phyloP scores from a whole-genome alignment of 2,329 filamentous ascomycete species.

The Nothophaeocryptopus gaeumannii region DNA sequence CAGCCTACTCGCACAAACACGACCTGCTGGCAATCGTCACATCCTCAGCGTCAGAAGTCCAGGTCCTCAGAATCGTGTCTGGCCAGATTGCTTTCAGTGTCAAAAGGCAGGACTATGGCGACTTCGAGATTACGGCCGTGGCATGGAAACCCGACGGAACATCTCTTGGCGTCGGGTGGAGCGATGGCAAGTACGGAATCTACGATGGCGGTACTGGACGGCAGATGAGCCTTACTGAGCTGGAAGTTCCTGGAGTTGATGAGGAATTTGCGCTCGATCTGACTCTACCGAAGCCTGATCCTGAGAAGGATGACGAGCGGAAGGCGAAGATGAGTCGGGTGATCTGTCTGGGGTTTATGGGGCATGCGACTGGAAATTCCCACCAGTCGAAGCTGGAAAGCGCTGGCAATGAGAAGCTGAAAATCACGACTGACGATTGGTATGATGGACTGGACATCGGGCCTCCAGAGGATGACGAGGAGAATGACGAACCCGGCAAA shows the following conservation, averaged over 20 bases:
- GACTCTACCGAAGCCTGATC: slow-evolving; percentile 1
- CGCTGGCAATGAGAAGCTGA: background rate
- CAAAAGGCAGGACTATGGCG: slow-evolving; percentile 36
- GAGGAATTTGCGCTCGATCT: slow-evolving; percentile 13
- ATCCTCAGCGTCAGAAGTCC: slow-evolving; percentile 59
- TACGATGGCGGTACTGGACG: slow-evolving; percentile 37
- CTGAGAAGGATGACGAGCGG: slow-evolving; percentile 5
- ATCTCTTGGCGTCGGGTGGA: slow-evolving; percentile 74
- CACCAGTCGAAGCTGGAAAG: slow-evolving; percentile 27
- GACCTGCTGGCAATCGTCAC: slow-evolving; percentile 72
- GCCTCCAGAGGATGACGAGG: slow-evolving; percentile 40
- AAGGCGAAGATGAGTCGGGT: slow-evolving; percentile 11
- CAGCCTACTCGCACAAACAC: slow-evolving; percentile 79
- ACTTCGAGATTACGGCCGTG: slow-evolving; percentile 36
- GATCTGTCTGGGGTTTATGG: slow-evolving; percentile 26
- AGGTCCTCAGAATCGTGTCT: slow-evolving; percentile 76
- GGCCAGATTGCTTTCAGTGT: slow-evolving; percentile 66
- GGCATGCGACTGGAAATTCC: slow-evolving; percentile 25
- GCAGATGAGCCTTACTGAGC: slow-evolving; percentile 15
- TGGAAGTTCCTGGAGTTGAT: slow-evolving; percentile 1
- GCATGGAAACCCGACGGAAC: slow-evolving; percentile 48
- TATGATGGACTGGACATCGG: slow-evolving; percentile 20
- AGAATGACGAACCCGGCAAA: slow-evolving; percentile 1
- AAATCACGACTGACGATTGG: slow-evolving; percentile 26
- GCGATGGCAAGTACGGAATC: slow-evolving; percentile 60